Evolutionary conservation across 176 grass and related monocot genomes (phyloP), one percentile per base, ranked within the genome.

Genomic region (Phoenix roebelenii): DNA sequence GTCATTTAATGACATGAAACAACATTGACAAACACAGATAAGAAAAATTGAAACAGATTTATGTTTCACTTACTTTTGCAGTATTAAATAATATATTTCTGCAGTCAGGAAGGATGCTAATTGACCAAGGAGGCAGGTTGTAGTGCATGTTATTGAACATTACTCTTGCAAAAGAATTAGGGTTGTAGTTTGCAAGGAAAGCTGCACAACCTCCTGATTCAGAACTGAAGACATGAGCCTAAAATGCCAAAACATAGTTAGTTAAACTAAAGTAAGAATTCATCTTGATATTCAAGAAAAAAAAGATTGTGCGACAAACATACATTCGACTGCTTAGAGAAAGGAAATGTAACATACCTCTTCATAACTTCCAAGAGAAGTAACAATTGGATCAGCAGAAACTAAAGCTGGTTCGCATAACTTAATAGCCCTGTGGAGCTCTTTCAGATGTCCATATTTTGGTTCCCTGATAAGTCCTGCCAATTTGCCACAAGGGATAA

Each of bases 21-120:
- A 44, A 44, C 35, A 9, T 12, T 44, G 35, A 44, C 35, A 44
- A 5, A 30, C 28, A 30, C 10, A 12, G 10, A 30, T 44, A 44
- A 44, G 35, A 44, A 44, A 39, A 12, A 30, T 44, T 44, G 35
- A 44, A 44, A 9, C 35, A 44, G 10, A 44, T 44, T 44, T 44
- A 44, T 44, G 9, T 12, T 60, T 14, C 22, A 82, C 81, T 76
- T 79, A 98, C 93, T 7, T 81, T 92, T 75, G 93, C 93, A 55
- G 82, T 98, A 63, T 98, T 98, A 63, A 89, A 98, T 52, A 89
- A 79, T 4, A 92, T 84, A 62, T 80, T 98, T 65, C 73, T 92
- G 71, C 93, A 98, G 69, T 98, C 93, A 59, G 93, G 84, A 80
- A 98, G 88, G 64, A 98, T 85, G 79, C 93, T 98, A 54, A 98